Evolutionary conservation across 1,284 basidiomycete genomes (phyloP).

Genomic region (Fistulina hepatica): DNA sequence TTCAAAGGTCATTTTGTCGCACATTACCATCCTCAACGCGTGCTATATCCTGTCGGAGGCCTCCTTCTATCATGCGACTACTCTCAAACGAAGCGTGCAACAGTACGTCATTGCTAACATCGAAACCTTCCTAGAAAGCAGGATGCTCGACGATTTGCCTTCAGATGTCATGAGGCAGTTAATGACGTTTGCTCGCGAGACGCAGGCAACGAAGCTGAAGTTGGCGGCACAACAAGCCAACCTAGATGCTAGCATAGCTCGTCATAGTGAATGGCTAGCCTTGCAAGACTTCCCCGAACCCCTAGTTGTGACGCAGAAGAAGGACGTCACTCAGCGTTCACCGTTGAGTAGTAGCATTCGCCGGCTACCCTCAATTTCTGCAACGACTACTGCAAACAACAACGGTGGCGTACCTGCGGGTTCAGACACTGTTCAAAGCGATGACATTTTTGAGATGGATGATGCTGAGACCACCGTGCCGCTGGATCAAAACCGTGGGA

Average conservation of each 20-base stretch:
- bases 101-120: constrained; percentile 77
- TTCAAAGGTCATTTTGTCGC: constrained; percentile 60
- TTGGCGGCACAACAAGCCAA: too few species aligned
- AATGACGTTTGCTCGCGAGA: constrained; percentile 43
- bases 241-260: constrained; percentile 25
- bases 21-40: constrained; percentile 70
- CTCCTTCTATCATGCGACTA: constrained; percentile 62
- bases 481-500: too few species aligned
- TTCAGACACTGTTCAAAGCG: constrained; percentile 18
- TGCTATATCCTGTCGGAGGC: constrained; percentile 79
- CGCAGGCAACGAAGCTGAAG: constrained; percentile 56
- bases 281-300: constrained; percentile 72
- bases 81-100: constrained; percentile 67
- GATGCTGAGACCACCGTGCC: constrained; percentile 27
- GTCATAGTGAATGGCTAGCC: constrained; percentile 68
- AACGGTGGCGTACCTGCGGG: neutral
- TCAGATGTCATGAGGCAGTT: constrained; percentile 61
- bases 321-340: constrained; percentile 36
- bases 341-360: too few species aligned
- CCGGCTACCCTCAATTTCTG: constrained; percentile 23
- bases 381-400: constrained; percentile 10
- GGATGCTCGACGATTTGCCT: constrained; percentile 71
- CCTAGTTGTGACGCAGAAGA: constrained; percentile 35
- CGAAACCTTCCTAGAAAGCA: constrained; percentile 80
- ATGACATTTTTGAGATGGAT: constrained; percentile 60